Evolutionary conservation across 2,329 filamentous ascomycete genomes (phyloP), one percentile per base, ranked within the genome.

Genomic region (Waltergamsia citrina): DNA sequence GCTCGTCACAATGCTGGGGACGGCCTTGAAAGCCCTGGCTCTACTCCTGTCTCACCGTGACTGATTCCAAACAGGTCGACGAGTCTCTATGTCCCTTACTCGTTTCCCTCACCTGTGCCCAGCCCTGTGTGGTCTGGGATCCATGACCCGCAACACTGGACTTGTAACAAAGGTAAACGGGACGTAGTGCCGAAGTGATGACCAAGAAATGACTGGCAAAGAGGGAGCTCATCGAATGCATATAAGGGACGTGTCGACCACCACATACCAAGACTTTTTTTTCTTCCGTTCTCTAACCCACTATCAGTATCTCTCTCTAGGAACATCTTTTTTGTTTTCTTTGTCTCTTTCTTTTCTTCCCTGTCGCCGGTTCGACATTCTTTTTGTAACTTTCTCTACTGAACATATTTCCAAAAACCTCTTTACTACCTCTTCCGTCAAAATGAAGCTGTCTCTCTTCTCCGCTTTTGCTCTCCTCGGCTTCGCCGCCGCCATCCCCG

Each of bases 351-450:
- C 48, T 56, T 51, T 33, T 9, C 9, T 18, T 19, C 22, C 56
- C 59, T 50, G 66, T 71, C 67, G 67, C 67, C 63, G 67, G 67
- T n/a, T 50, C 67, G 67, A 71, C 67, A 51, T 54, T 47, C 37
- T 38, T 46, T 50, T 44, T n/a, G n/a, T n/a, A n/a, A n/a, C 40
- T 51, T 43, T 34, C 43, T 39, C 43, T 40, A 47, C 36, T 31
- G 34, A 34, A 21, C n/a, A 33, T 24, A 30, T 34, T 32, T 47
- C 34, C 37, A 45, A 31, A 4, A 18, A 18, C 17, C 12, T 17
- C 28, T 19, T 14, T 12, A 18, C 15, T 12, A 9, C 7, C 7
- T 12, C 28, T 31, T 10, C 48, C 45, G 50, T 56, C 63, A 72
- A 60, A 39, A 74, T 74, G 70, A 65, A 71, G 61, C 66, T 65